Conservation (phyloP, 2,329 filamentous ascomycete species). For the Didymella sp. region DNA sequence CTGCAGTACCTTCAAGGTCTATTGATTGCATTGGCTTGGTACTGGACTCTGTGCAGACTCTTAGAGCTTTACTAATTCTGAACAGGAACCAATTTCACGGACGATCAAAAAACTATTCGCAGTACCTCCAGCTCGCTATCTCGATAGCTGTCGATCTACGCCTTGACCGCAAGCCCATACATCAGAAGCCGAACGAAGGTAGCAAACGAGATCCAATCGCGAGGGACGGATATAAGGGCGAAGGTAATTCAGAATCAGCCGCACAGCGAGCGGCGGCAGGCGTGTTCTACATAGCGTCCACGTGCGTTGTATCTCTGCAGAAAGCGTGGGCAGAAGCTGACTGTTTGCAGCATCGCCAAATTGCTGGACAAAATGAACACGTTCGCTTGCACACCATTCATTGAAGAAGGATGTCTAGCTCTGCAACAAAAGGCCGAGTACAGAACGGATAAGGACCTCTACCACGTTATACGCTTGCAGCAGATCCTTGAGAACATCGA, state of each 20-base stretch:
- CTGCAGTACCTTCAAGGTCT: conserved; percentile 42
- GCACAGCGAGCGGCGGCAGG: conserved; percentile 55
- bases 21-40: conserved; percentile 40
- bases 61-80: conserved; percentile 1
- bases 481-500: conserved; percentile 51
- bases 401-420: conserved; percentile 50
- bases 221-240: conserved; percentile 9
- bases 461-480: conserved; percentile 50
- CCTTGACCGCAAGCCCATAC: conserved; percentile 36
- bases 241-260: conserved; percentile 44
- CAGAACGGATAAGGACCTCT: conserved; percentile 47
- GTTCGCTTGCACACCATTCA: conserved; percentile 44
- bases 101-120: conserved; percentile 39
- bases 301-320: conserved; percentile 37
- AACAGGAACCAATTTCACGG: conserved; percentile 44
- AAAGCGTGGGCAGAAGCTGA: conserved; percentile 15
- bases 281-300: conserved; percentile 54
- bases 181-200: conserved; percentile 24
- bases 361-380: conserved; percentile 50
- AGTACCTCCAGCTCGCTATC: conserved; percentile 42
- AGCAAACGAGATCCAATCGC: conserved; percentile 36
- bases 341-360: conserved; percentile 41
- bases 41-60: conserved; percentile 1
- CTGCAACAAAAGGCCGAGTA: conserved; percentile 43
- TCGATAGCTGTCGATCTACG: conserved; percentile 44